phyloP scores from a whole-genome alignment of 2,329 filamentous ascomycete genomes.

The Aureobasidium sp. region DNA sequence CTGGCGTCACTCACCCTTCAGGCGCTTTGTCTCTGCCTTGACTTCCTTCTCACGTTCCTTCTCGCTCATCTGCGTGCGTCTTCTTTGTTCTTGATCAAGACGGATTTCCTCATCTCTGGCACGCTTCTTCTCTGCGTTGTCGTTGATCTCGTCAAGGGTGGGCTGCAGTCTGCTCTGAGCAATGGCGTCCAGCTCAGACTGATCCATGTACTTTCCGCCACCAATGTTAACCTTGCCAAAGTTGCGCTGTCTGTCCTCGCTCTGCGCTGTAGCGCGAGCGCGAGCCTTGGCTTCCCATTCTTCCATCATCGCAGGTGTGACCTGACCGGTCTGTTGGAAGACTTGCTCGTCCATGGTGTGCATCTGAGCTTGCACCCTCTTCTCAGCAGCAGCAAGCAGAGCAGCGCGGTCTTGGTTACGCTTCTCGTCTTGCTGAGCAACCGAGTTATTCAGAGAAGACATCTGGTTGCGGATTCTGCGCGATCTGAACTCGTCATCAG shows the following conservation, averaged over 20 bases:
- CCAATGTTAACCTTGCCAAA: conserved; percentile 63
- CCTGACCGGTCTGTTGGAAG: conserved; percentile 67
- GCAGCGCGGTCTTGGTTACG: conserved; percentile 66
- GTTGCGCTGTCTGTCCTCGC: conserved; percentile 52
- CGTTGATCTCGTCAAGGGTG: conserved; percentile 75
- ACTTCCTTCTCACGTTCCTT: conserved; percentile 43
- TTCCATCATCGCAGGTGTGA: conserved; percentile 59
- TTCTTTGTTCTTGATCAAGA: conserved; percentile 58
- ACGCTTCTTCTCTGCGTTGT: conserved; percentile 65
- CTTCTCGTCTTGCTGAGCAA: conserved; percentile 68
- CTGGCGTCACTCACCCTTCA: conserved; percentile 49
- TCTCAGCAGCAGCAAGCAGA: conserved; percentile 70
- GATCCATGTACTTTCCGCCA: conserved; percentile 71
- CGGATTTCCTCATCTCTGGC: conserved; percentile 58
- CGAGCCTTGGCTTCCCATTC: conserved; percentile 76
- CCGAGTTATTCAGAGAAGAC: conserved; percentile 63
- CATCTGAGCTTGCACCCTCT: conserved; percentile 75
- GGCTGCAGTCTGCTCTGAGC: conserved; percentile 73
- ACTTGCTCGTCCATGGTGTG: conserved; percentile 77
- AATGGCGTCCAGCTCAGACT: conserved; percentile 70
- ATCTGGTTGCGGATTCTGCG: conserved; percentile 70
- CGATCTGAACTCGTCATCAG: conserved; percentile 61
- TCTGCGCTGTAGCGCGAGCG: conserved; percentile 59
- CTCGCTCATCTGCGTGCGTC: conserved; percentile 52
- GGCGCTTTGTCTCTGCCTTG: conserved; percentile 39